These are phyloP conservation scores for Diospyros lotus DNA, from an alignment of 148 eudicot species.

Conservation along the genomic window DNA sequence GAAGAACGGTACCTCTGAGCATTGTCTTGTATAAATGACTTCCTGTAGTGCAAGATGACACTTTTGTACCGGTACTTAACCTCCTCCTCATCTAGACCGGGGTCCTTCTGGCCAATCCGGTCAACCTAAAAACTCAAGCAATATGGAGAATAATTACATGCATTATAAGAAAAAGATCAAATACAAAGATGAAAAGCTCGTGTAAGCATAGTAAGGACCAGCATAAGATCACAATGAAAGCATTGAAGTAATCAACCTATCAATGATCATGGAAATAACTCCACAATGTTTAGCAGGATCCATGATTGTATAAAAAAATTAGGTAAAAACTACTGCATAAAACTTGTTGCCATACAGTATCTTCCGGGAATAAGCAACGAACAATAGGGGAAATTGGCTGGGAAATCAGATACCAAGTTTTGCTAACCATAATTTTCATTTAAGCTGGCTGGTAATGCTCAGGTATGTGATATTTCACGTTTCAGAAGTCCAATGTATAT, in stretches of 20 bases:
- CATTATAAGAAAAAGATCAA: neutral
- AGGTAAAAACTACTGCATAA: no score
- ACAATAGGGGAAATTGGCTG: no score
- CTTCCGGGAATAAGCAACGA: no score
- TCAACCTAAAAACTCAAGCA: conserved; percentile 55
- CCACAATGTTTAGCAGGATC: neutral
- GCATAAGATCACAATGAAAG: neutral
- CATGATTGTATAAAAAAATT: neutral
- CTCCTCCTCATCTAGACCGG: conserved; percentile 73
- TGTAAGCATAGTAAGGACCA: neutral
- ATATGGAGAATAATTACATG: conserved; percentile 1
- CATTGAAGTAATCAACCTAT: neutral
- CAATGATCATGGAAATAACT: conserved; percentile 1
- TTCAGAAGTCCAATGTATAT: no score
- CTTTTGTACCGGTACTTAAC: conserved; percentile 83
- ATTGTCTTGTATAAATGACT: conserved; percentile 93
- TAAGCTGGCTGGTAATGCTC: no score
- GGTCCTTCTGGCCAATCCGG: conserved; percentile 74
- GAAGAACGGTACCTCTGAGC: conserved; percentile 65
- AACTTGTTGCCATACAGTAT: no score
- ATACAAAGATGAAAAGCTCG: neutral
- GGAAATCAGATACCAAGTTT: no score
- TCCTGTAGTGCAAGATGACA: conserved; percentile 81
- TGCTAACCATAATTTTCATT: no score
- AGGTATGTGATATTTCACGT: no score